These are phyloP conservation scores for Verticillium longisporum DNA, from an alignment of 2,329 filamentous ascomycete species.

Conservation along the genomic window DNA sequence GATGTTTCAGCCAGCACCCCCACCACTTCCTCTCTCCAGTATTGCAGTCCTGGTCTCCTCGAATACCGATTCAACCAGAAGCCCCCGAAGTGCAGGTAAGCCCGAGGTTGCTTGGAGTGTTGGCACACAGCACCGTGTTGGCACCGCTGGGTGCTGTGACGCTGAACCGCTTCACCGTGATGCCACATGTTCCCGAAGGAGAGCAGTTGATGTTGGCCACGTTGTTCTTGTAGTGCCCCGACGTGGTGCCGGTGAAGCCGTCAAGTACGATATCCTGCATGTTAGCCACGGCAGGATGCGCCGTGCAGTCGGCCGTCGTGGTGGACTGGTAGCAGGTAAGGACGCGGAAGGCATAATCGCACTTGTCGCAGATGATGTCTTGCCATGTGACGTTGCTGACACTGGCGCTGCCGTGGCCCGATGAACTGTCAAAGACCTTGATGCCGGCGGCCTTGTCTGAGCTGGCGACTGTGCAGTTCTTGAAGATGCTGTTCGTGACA, in stretches of 20 bases:
- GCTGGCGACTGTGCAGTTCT: slow-evolving; percentile 29
- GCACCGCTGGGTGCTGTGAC: slow-evolving; percentile 16
- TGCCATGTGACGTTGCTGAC: slow-evolving; percentile 35
- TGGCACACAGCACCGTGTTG: neutral
- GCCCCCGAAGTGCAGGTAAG: neutral
- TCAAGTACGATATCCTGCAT: slow-evolving; percentile 27
- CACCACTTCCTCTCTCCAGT: too few species aligned
- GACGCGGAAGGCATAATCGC: slow-evolving; percentile 37
- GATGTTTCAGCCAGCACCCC: too few species aligned
- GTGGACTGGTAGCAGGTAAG: slow-evolving; percentile 32
- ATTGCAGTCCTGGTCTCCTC: too few species aligned
- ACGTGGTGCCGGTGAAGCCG: slow-evolving; percentile 29
- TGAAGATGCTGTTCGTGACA: slow-evolving; percentile 34
- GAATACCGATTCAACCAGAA: neutral
- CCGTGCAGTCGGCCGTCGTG: slow-evolving; percentile 24
- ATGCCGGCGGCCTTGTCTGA: slow-evolving; percentile 38
- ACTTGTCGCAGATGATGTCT: slow-evolving; percentile 24
- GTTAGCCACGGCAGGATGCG: slow-evolving; percentile 23
- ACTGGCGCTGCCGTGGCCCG: slow-evolving; percentile 24
- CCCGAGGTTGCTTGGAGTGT: neutral
- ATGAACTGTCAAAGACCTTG: slow-evolving; percentile 34
- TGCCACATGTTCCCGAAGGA: slow-evolving; percentile 26
- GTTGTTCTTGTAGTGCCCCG: slow-evolving; percentile 23
- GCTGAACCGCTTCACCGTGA: slow-evolving; percentile 22
- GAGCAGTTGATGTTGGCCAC: slow-evolving; percentile 30